Conservation (phyloP, 495 filamentous ascomycete species). For the Annulohypoxylon nitens region DNA sequence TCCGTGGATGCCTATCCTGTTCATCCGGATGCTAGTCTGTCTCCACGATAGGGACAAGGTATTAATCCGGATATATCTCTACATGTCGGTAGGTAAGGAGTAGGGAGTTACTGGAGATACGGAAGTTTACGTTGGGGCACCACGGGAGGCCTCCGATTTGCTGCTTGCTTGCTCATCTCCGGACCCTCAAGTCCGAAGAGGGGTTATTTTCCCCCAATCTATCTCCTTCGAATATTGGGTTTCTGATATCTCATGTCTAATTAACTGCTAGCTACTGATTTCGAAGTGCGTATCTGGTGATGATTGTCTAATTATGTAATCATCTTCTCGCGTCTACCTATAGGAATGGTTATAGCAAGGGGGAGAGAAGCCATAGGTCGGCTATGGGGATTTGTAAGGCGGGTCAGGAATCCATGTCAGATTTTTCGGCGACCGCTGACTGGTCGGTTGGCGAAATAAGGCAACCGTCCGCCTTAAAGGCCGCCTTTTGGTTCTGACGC, state of each 20-base stretch:
- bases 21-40: neutral
- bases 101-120: constrained; percentile 5
- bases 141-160: neutral
- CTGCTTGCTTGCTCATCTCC: neutral
- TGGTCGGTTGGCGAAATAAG: neutral
- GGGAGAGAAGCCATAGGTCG: neutral
- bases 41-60: neutral
- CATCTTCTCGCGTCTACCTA: no score
- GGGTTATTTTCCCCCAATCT: neutral
- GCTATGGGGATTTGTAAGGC: neutral
- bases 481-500: neutral
- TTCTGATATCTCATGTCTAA: neutral
- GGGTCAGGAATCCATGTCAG: neutral
- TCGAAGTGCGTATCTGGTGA: no score
- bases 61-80: neutral
- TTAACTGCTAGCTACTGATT: no score
- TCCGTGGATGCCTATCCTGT: neutral
- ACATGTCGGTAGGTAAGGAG: neutral
- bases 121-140: neutral
- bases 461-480: neutral
- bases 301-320: no score
- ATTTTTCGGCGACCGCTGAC: neutral
- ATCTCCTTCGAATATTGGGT: neutral
- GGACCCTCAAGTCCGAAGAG: neutral
- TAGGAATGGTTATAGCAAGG: neutral